phyloP scores from a whole-genome alignment of 176 grass and related monocot genomes.

The maize (Zea mays) region Zm-B73-REFERENCE-NAM-5.0 NC_050099.1:30266001-30266500 shows the following conservation, averaged over 20 bases:
- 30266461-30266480: slow-evolving; percentile 56
- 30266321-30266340: background rate
- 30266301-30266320: background rate
- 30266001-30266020: too few species aligned
- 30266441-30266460: slow-evolving; percentile 55
- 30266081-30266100: too few species aligned
- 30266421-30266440: slow-evolving; percentile 21
- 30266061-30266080: too few species aligned
- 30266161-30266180: too few species aligned
- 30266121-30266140: too few species aligned
- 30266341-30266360: slow-evolving; percentile 18
- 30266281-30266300: background rate
- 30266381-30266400: slow-evolving; percentile 29
- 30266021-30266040: too few species aligned
- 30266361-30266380: slow-evolving; percentile 41
- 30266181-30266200: too few species aligned
- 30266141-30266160: too few species aligned
- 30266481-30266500: slow-evolving; percentile 46
- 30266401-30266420: slow-evolving; percentile 46
- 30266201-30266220: background rate
- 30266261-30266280: slow-evolving; percentile 19
- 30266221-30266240: background rate
- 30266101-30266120: too few species aligned
- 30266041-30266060: too few species aligned
- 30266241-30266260: background rate